Evolutionary conservation across 306 rosid genomes (phyloP).

Genomic region (Luffa aegyptiaca): DNA sequence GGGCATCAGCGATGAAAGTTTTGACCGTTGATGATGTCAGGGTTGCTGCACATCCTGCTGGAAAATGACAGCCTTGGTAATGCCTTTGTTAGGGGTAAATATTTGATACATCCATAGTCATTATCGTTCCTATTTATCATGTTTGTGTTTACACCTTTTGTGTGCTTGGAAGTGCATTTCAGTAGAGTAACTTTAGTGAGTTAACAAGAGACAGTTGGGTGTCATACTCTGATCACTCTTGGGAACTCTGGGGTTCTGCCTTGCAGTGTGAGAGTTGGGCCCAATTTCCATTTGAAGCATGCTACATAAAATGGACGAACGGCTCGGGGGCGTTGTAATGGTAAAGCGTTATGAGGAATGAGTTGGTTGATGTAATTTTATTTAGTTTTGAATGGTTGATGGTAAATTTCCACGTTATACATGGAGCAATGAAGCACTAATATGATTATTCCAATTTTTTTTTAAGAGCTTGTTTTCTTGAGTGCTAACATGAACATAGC

Average conservation of each 20-base stretch:
- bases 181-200: neutral
- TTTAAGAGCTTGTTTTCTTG: too few species aligned
- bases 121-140: neutral
- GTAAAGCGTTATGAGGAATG: neutral
- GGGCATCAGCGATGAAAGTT: neutral
- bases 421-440: neutral
- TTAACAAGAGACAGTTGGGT: neutral
- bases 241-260: neutral
- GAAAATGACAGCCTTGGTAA: neutral
- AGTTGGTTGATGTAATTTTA: neutral
- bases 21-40: neutral
- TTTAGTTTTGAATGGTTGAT: neutral
- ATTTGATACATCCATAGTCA: neutral
- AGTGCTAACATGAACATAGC: too few species aligned
- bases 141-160: neutral
- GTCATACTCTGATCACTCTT: neutral
- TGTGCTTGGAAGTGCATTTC: neutral
- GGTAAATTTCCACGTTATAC: neutral
- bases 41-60: neutral
- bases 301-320: neutral
- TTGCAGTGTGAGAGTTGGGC: neutral
- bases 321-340: neutral
- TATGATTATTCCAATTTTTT: neutral
- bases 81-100: neutral
- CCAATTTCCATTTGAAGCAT: neutral